These are phyloP conservation scores for Blepharisma stoltei DNA, from an alignment of 73 alveolate species.

Conservation along the genomic window DNA sequence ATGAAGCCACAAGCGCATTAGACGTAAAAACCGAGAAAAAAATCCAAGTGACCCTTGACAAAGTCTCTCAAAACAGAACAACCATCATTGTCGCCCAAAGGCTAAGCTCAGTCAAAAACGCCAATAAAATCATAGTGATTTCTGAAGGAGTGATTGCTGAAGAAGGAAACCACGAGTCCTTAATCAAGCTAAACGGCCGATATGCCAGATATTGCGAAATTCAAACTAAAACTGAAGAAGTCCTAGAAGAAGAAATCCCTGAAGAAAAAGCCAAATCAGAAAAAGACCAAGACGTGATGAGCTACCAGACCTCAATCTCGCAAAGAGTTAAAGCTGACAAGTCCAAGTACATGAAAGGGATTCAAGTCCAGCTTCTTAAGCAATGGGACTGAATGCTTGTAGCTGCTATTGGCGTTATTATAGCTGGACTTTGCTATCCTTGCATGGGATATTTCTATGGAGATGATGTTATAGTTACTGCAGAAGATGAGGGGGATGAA, in stretches of 20 bases:
- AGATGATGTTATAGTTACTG: background rate
- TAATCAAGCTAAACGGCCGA: slow-evolving; percentile 51
- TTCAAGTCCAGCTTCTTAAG: background rate
- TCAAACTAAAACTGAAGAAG: background rate
- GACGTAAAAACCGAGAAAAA: slow-evolving; percentile 71
- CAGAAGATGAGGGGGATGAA: background rate
- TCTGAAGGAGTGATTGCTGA: slow-evolving; percentile 27
- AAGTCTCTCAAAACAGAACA: slow-evolving; percentile 45
- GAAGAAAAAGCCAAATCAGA: background rate
- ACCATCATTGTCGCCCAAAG: slow-evolving; percentile 46
- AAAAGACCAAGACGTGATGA: background rate
- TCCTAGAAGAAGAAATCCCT: background rate
- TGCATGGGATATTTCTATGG: background rate
- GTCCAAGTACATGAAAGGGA: background rate
- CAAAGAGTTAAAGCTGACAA: background rate
- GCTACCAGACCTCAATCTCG: background rate
- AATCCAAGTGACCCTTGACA: slow-evolving; percentile 59
- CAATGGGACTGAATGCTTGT: background rate
- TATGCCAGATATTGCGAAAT: slow-evolving; percentile 27
- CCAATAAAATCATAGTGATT: slow-evolving; percentile 41
- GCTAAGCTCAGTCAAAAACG: slow-evolving; percentile 40
- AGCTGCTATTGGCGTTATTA: background rate
- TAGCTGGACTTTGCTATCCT: background rate
- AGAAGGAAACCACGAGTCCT: slow-evolving; percentile 66
- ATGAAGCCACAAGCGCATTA: slow-evolving; percentile 86